Evolutionary conservation across 225 moss, liverwort and hornwort species (phyloP).

Genomic region (Thuidium tamariscinum): DNA sequence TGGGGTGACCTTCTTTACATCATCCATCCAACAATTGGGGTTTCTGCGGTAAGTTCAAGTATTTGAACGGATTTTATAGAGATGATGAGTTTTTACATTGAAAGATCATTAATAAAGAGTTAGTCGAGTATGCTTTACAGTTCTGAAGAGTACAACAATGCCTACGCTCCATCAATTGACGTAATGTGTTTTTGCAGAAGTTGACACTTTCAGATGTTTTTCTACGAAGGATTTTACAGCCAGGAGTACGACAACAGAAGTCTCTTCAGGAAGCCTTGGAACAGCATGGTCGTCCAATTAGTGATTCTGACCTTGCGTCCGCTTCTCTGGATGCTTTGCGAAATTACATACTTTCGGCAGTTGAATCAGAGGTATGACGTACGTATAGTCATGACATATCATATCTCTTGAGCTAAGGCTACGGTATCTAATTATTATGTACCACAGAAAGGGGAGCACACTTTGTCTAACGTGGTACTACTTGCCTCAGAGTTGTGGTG

Average conservation of each 20-base stretch:
- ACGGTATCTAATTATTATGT: not conserved
- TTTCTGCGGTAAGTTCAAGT: conserved; percentile 26
- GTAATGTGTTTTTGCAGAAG: conserved; percentile 30
- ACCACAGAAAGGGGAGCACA: not conserved
- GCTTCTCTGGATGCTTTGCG: conserved; percentile 79
- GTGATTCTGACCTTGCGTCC: conserved; percentile 67
- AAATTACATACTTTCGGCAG: conserved; percentile 55
- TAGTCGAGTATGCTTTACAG: not conserved
- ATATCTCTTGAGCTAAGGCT: not conserved
- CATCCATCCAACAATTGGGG: conserved; percentile 58
- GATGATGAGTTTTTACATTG: not conserved
- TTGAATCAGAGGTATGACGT: conserved; percentile 51
- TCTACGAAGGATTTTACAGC: conserved; percentile 79
- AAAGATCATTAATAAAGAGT: not conserved
- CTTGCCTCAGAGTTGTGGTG: conserved; percentile 40
- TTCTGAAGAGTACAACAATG: not conserved
- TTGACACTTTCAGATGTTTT: conserved; percentile 61
- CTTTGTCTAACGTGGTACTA: not conserved
- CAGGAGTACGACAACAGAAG: conserved; percentile 66
- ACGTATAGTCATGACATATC: not conserved
- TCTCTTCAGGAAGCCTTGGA: conserved; percentile 69
- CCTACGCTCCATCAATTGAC: not conserved
- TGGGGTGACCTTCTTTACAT: conserved; percentile 80
- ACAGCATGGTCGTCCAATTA: conserved; percentile 45
- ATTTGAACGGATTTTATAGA: not conserved